Percentiles rank a stretch among this genome's conserved stretches.
phyloP scores from a whole-genome alignment of 1,139 yeast species.

The Debaryomyces fabryi region DNA sequence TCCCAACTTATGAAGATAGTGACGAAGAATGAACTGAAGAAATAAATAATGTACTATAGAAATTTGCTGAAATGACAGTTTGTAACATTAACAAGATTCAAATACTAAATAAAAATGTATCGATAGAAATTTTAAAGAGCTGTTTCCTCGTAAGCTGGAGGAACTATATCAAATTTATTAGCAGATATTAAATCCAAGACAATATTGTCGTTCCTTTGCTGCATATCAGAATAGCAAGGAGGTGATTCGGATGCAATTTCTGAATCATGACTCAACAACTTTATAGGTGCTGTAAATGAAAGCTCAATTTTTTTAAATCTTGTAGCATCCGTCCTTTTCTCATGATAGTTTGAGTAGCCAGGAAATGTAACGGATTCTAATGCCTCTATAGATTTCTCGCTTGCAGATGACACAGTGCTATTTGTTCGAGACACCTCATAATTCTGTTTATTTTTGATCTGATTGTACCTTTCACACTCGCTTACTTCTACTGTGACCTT shows the following conservation, averaged over 20 bases:
- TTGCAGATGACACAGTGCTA: slow-evolving; percentile 5
- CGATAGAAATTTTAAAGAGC: neutral
- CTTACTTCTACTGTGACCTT: slow-evolving; percentile 18
- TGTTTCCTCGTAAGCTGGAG: slow-evolving; percentile 5
- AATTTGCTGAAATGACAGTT: slow-evolving; percentile 2
- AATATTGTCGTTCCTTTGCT: neutral
- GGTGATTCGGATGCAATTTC: slow-evolving; percentile 16
- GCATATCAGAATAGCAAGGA: slow-evolving; percentile 14
- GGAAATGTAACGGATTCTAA: slow-evolving; percentile 10
- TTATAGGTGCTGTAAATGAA: slow-evolving; percentile 19
- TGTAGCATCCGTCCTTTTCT: slow-evolving; percentile 10
- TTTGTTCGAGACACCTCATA: slow-evolving; percentile 1
- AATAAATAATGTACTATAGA: slow-evolving; percentile 5
- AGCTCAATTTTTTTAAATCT: slow-evolving; percentile 18
- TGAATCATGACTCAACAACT: slow-evolving; percentile 16
- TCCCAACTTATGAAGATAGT: slow-evolving; percentile 49
- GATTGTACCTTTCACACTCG: slow-evolving; percentile 11
- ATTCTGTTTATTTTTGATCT: neutral
- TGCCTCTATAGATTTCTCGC: slow-evolving; percentile 6
- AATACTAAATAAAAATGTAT: neutral
- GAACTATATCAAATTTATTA: slow-evolving; percentile 2
- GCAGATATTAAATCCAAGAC: neutral
- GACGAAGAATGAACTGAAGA: slow-evolving; percentile 29
- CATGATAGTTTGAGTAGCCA: slow-evolving; percentile 16
- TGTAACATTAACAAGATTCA: slow-evolving; percentile 3